Evolutionary conservation across 2,329 filamentous ascomycete species (phyloP), one percentile per base, ranked within the genome.

Genomic region (Pezicula carpinea): DNA sequence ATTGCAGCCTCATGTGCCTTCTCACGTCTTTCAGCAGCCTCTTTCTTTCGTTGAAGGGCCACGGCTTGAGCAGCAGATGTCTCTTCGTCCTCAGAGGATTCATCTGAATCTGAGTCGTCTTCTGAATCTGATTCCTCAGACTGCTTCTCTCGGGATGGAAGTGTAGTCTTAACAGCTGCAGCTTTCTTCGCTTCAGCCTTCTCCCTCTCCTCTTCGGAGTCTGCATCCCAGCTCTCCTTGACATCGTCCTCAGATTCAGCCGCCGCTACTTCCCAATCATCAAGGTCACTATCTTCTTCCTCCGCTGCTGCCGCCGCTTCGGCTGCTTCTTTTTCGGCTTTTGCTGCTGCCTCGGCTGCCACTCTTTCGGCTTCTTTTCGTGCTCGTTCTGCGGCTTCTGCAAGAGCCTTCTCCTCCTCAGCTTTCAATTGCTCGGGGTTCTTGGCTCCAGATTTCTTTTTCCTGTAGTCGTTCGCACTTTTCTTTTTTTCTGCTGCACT

Each of bases 181-280:
- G 58, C 52, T 36, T 59, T 64, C 48, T 59, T 59, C 6, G 56
- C 58, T 35, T 57, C 62, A 29, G 63, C 55, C 47, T 67, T 65
- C 76, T 72, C 61, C 63, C 60, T 50, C 59, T 90, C 87, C 6
- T 88, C 85, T 41, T 88, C 87, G 3, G 82, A 84, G 46, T 89
- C 86, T 29, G 87, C 90, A 65, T 97, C 92, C 92, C 92, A 97
- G 72, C 85, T 92, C 56, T 96, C 92, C 69, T 96, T 96, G 61
- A 95, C 77, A 50, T 86, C 84, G 14, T 85, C 83, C 21, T 87
- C 80, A 10, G 79, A 80, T 40, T 87, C 87, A 21, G 83, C 87
- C 23, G 87, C 89, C 42, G 88, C 84, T 23, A 83, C 82, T 67
- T 96, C 89, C 91, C 91, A 96, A 66, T 96, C 90, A 14, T 87